phyloP scores from a whole-genome alignment of 2,329 filamentous ascomycete species.

The Thelonectria olida region DNA sequence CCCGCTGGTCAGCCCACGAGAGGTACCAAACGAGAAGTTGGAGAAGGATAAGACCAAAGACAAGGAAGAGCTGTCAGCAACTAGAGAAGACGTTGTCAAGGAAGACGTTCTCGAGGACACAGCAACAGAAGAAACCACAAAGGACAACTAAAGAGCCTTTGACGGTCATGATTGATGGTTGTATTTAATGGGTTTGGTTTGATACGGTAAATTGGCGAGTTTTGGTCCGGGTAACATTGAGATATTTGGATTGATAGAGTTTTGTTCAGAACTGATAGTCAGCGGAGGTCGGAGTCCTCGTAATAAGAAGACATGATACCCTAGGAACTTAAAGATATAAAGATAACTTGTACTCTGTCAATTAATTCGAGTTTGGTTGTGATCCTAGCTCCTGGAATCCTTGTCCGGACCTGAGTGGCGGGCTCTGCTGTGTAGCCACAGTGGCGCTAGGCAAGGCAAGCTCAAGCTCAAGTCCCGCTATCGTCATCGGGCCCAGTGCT shows the following conservation, averaged over 20 bases:
- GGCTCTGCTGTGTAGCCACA: constrained; percentile 32
- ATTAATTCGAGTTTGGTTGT: too few relatives aligned
- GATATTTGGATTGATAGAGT: constrained; percentile 34
- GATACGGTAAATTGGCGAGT: constrained; percentile 4
- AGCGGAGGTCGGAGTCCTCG: constrained; percentile 26
- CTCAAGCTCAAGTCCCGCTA: constrained; percentile 40
- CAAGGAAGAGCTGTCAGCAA: constrained; percentile 28
- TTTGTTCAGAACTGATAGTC: constrained; percentile 32
- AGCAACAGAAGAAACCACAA: constrained; percentile 5
- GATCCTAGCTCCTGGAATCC: neutral
- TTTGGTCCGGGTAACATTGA: constrained; percentile 14
- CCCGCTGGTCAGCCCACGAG: constrained; percentile 68
- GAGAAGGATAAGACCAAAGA: constrained; percentile 45
- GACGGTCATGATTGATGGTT: constrained; percentile 30
- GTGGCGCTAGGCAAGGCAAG: constrained; percentile 37
- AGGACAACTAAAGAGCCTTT: constrained; percentile 22
- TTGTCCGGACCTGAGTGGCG: constrained; percentile 1
- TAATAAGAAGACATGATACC: constrained; percentile 45
- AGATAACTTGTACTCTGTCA: too few relatives aligned
- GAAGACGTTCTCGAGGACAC: neutral
- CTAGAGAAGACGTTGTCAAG: neutral
- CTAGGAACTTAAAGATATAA: too few relatives aligned
- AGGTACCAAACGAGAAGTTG: constrained; percentile 50
- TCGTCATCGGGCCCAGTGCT: constrained; percentile 46
- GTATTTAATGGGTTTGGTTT: constrained; percentile 28